These are phyloP conservation scores for Cutaneotrichosporon curvatum DNA, from an alignment of 1,284 basidiomycete genomes.

Conservation along the genomic window DNA sequence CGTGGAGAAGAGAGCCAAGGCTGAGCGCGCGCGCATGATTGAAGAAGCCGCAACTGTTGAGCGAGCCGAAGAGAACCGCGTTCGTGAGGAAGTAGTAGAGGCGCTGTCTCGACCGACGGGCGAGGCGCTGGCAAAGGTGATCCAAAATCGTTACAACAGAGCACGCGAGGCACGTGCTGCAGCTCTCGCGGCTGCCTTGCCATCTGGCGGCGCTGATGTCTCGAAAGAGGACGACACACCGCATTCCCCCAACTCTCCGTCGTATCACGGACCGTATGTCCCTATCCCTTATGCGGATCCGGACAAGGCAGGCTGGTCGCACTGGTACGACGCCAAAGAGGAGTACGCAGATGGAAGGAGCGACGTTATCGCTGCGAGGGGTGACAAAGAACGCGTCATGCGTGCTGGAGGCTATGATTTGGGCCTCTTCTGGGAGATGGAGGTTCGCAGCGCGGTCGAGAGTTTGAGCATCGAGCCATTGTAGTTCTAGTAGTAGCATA, in stretches of 20 bases:
- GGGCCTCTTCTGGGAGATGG: constrained; percentile 79
- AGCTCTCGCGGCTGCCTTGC: constrained; percentile 26
- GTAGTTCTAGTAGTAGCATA: constrained; percentile 2
- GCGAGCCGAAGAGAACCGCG: constrained; percentile 46
- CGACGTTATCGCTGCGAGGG: constrained; percentile 57
- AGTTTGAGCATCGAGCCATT: constrained; percentile 51
- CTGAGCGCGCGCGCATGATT: constrained; percentile 56
- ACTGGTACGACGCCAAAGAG: constrained; percentile 26
- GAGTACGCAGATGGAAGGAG: constrained; percentile 45
- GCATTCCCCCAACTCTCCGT: constrained; percentile 32
- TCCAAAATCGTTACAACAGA: constrained; percentile 49
- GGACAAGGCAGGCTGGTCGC: constrained; percentile 17
- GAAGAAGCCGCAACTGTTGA: constrained; percentile 61
- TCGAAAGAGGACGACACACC: constrained; percentile 7
- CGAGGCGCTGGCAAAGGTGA: constrained; percentile 50
- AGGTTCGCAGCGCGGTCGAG: constrained; percentile 66
- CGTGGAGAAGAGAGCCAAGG: constrained; percentile 62
- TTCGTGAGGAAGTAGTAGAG: constrained; percentile 60
- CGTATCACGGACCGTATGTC: constrained; percentile 42
- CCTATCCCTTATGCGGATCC: constrained; percentile 40
- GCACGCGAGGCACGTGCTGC: constrained; percentile 30
- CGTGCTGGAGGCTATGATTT: constrained; percentile 75
- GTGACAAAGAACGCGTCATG: constrained; percentile 71
- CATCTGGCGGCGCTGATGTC: constrained; percentile 12
- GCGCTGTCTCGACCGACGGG: constrained; percentile 56